phyloP scores from a whole-genome alignment of 768 basidiomycete species.

The Daedaleopsis sinensis region DNA sequence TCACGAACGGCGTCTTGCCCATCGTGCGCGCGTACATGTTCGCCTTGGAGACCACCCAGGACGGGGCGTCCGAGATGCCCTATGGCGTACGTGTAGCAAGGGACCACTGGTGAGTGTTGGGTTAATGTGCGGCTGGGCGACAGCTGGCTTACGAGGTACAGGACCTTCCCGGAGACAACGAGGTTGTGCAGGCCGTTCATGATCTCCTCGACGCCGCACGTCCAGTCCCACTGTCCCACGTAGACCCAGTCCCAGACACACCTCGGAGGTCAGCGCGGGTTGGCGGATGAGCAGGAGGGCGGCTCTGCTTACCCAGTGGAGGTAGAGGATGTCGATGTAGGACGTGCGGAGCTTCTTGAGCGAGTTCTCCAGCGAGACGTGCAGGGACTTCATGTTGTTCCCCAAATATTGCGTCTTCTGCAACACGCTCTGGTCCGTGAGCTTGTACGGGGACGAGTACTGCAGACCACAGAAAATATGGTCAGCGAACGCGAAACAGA shows the following conservation, averaged over 20 bases:
- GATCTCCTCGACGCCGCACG: slow-evolving; percentile 55
- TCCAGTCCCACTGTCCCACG: slow-evolving; percentile 60
- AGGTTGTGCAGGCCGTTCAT: slow-evolving; percentile 57
- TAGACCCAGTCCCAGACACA: too few species aligned
- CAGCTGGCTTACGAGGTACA: slow-evolving; percentile 28
- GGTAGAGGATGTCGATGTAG: slow-evolving; percentile 50
- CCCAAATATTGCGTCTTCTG: slow-evolving; percentile 45
- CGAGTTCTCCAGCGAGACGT: slow-evolving; percentile 35
- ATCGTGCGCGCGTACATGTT: slow-evolving; percentile 41
- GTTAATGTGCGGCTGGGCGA: background rate
- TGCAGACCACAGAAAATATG: slow-evolving; percentile 1
- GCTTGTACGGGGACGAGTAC: slow-evolving; percentile 32
- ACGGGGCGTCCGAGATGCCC: slow-evolving; percentile 33
- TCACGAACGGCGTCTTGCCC: slow-evolving; percentile 41
- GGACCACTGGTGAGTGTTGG: background rate
- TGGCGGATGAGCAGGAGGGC: too few species aligned
- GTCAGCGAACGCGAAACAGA: background rate
- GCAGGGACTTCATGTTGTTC: slow-evolving; percentile 43
- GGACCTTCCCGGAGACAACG: slow-evolving; percentile 51
- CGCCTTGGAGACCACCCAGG: slow-evolving; percentile 36
- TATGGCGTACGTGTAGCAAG: too few species aligned
- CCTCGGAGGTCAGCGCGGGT: slow-evolving; percentile 34
- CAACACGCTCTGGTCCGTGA: slow-evolving; percentile 20
- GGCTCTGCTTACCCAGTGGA: slow-evolving; percentile 35
- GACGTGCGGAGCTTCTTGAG: slow-evolving; percentile 45